phyloP scores from a whole-genome alignment of 164 flowering plant species.

The Chimonanthus salicifolius region DNA sequence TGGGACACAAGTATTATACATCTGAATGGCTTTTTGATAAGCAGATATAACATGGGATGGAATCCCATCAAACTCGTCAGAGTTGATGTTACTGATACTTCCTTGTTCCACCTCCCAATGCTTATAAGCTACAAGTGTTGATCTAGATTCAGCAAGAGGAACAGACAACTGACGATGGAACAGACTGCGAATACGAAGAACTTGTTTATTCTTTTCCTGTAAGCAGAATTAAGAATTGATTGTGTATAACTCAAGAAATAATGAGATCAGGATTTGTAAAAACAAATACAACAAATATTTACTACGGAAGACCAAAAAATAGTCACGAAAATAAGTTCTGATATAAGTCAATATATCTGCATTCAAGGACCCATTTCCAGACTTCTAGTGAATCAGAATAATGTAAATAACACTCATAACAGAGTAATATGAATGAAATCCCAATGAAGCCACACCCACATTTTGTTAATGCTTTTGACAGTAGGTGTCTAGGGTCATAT shows the following conservation, averaged over 20 bases:
- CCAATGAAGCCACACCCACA: too few relatives aligned
- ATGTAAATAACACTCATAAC: too few relatives aligned
- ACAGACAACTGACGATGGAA: slow-evolving; percentile 85
- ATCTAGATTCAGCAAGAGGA: slow-evolving; percentile 42
- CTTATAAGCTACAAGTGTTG: slow-evolving; percentile 63
- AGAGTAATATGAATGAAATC: too few relatives aligned
- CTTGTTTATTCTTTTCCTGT: slow-evolving; percentile 72
- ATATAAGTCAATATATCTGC: too few relatives aligned
- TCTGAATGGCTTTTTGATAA: slow-evolving; percentile 65
- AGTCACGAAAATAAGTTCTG: not conserved
- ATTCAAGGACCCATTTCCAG: too few relatives aligned
- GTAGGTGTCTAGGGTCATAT: too few relatives aligned
- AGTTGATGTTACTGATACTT: slow-evolving; percentile 26
- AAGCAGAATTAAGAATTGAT: slow-evolving; percentile 2
- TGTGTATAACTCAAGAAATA: not conserved
- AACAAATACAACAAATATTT: not conserved
- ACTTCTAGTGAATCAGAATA: too few relatives aligned
- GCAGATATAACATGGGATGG: slow-evolving; percentile 57
- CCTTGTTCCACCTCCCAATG: slow-evolving; percentile 80
- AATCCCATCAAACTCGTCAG: slow-evolving; percentile 44
- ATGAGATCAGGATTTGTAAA: not conserved
- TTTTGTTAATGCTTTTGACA: too few relatives aligned
- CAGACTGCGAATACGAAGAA: slow-evolving; percentile 61
- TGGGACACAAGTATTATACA: slow-evolving; percentile 56
- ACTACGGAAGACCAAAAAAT: not conserved